Percentiles rank a stretch among this genome's conserved stretches.
Conservation (phyloP, 2,329 filamentous ascomycete genomes). For the Aspergillus glaucus region DNA sequence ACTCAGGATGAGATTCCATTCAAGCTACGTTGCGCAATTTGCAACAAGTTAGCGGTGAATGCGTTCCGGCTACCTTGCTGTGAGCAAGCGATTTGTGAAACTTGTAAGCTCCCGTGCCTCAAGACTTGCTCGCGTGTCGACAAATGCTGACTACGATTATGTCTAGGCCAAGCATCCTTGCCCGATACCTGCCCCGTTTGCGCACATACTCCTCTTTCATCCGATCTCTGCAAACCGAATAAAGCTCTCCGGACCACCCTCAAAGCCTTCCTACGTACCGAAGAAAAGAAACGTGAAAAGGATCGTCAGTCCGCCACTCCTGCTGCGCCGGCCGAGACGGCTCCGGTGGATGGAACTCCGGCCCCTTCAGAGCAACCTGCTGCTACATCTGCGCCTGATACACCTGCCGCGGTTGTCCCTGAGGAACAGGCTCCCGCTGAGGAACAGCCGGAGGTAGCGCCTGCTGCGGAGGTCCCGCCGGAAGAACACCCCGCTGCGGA, state of each 20-base stretch:
- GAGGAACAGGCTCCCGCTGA: slow-evolving; percentile 1
- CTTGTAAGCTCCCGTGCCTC: slow-evolving; percentile 55
- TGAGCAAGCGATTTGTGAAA: slow-evolving; percentile 88
- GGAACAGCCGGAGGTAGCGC: slow-evolving; percentile 4
- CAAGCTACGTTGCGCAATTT: slow-evolving; percentile 90
- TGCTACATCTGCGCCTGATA: slow-evolving; percentile 15
- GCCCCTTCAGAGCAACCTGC: slow-evolving; percentile 10
- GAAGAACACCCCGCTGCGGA: slow-evolving; percentile 11
- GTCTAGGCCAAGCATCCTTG: slow-evolving; percentile 65
- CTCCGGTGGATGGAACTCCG: slow-evolving; percentile 16
- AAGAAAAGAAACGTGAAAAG: slow-evolving; percentile 80
- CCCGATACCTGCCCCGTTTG: slow-evolving; percentile 83
- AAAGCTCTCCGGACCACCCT: slow-evolving; percentile 90
- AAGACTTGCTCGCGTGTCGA: not conserved
- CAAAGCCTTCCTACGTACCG: slow-evolving; percentile 81
- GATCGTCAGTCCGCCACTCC: slow-evolving; percentile 40
- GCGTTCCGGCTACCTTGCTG: slow-evolving; percentile 90
- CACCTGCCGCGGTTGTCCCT: not conserved
- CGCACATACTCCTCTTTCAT: slow-evolving; percentile 80
- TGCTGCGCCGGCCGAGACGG: slow-evolving; percentile 18
- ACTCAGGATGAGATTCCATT: slow-evolving; percentile 83
- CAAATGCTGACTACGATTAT: not conserved
- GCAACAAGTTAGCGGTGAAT: slow-evolving; percentile 83
- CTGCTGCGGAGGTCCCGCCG: slow-evolving; percentile 7
- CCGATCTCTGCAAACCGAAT: slow-evolving; percentile 79